Base-by-base conservation (phyloP, 179 eudicot species). In the Amaranthus tricolor region DNA sequence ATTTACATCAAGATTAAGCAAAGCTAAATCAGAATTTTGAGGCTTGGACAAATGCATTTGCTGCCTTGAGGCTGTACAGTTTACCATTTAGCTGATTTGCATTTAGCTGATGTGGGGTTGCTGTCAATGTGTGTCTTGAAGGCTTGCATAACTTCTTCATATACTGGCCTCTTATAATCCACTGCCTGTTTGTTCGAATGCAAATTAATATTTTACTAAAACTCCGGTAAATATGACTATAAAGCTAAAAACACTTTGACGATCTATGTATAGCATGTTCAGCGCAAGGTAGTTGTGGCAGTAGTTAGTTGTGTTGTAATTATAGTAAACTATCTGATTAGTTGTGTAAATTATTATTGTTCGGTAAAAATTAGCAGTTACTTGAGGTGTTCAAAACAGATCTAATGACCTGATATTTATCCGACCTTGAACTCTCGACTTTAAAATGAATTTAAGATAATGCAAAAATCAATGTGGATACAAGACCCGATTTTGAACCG, bases 161-260 rank as follows among this genome's bases (percentile, higher is more conserved):
- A 94, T 48, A 91, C 89, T 11, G 98, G 97, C 94, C 97, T 92
- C 82, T 94, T 94, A 82, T 94, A 94, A 80, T 91, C 98, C 60
- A 90, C 98, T 4, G 98, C 97, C 97, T 91, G 90, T 81, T 56
- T 13, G 90, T 81, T 56, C 16, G 62, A 44, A 16, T 9, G 21
- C 20, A 17, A 68, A 14, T 63, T 54, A 57, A 52, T 20, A 52
- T 73, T 16, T 13, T 77, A 19, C 31, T 9, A 6, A 50, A 43
- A 8, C 16, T 51, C 2, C 7, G 16, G 21, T 20, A 14, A 15
- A 49, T 62, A 31, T 2, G 7, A 14, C 16, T 3, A 9, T 17
- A 48, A 9, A n/a, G 6, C 6, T 0, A 9, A 65, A 65, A 47
- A 13, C 4, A 43, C 10, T 24, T 65, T 8, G 54, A 10, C 44